A percentile compares a stretch with the other conserved stretches of the same genome.
phyloP scores from a whole-genome alignment of 2,329 filamentous ascomycete genomes.

The Colletotrichum brevisporum region DNA sequence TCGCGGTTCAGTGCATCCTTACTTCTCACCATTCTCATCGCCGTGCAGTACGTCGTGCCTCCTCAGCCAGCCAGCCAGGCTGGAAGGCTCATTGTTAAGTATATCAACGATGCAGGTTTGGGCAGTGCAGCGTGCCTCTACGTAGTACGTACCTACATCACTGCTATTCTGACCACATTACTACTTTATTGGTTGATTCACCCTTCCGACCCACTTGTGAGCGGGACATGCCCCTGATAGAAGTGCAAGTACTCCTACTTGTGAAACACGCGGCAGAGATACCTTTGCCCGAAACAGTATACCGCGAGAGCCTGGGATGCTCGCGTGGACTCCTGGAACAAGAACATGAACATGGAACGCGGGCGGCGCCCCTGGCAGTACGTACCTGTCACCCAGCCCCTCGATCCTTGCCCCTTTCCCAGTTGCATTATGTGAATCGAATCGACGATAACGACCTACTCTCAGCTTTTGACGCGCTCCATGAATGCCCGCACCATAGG shows the following conservation, averaged over 20 bases:
- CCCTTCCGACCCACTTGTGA: not conserved
- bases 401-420: conserved; percentile 21
- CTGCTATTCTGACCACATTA: not conserved
- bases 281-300: conserved; percentile 24
- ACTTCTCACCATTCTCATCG: no score
- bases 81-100: no score
- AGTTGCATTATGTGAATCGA: not conserved
- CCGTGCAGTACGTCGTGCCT: no score
- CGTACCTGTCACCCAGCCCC: conserved; percentile 15
- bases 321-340: conserved; percentile 23
- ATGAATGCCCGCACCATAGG: no score
- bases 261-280: not conserved
- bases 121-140: not conserved
- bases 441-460: no score
- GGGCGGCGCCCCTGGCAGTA: not conserved
- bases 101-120: no score
- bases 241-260: not conserved
- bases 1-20: no score
- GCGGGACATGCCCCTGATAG: conserved; percentile 21
- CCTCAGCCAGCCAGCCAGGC: no score
- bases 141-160: not conserved
- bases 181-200: conserved; percentile 8
- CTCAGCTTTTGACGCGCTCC: no score
- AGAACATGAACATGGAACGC: conserved; percentile 1
- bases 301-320: not conserved